A percentile compares a stretch with the other conserved stretches of the same genome.
phyloP scores from a whole-genome alignment of 169 alveolate species.

The Toxoplasma gondii region DNA sequence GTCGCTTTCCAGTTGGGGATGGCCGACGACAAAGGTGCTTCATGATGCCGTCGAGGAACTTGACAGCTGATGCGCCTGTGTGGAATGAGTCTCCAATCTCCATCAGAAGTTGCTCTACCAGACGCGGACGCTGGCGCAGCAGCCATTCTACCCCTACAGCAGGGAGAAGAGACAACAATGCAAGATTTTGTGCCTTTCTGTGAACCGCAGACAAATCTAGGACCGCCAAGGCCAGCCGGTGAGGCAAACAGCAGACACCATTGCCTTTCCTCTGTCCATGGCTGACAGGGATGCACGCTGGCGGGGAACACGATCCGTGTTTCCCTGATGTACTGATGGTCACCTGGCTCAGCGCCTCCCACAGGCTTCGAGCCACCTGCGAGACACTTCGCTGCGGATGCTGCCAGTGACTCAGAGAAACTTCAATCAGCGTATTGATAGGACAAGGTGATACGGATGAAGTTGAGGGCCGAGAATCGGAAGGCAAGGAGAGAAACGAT shows the following conservation, averaged over 20 bases:
- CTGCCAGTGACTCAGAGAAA: background rate
- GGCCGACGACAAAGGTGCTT: background rate
- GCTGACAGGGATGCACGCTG: background rate
- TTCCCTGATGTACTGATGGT: background rate
- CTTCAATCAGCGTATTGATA: background rate
- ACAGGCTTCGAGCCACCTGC: constrained; percentile 19
- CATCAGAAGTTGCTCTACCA: background rate
- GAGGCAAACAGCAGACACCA: constrained; percentile 4
- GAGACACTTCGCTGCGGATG: constrained; percentile 42
- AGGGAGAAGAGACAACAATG: background rate
- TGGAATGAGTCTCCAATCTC: background rate
- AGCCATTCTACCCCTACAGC: constrained; percentile 21
- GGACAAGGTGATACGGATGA: background rate
- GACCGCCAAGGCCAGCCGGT: constrained; percentile 12
- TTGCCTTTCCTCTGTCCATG: background rate
- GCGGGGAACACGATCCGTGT: background rate
- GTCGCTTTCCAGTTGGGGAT: background rate
- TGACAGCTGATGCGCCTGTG: constrained; percentile 5
- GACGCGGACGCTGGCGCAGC: background rate
- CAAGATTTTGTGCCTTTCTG: background rate
- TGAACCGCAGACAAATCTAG: background rate
- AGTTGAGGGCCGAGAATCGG: background rate
- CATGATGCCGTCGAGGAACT: background rate
- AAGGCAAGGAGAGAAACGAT: background rate
- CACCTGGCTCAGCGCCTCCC: constrained; percentile 27